Conservation (phyloP, 2,329 filamentous ascomycete species). For the Trichoderma citrinoviride region DNA sequence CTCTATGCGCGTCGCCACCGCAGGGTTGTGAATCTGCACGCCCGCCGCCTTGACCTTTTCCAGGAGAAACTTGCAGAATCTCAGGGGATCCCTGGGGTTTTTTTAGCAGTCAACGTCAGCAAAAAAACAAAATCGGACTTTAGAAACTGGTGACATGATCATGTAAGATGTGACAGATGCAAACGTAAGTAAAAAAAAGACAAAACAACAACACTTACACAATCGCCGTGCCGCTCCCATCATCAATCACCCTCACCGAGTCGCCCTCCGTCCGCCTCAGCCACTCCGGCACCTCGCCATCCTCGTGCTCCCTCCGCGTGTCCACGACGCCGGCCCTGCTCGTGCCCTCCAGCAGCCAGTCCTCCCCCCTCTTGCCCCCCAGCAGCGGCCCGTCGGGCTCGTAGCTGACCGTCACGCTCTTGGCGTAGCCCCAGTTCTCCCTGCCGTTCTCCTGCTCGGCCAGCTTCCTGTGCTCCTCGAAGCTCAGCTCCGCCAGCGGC, state of each 20-base stretch:
- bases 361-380: conserved; percentile 48
- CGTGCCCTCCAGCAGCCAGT: conserved; percentile 64
- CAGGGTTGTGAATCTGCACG: conserved; percentile 65
- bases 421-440: conserved; percentile 49
- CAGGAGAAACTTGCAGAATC: conserved; percentile 65
- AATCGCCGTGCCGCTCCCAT: conserved; percentile 60
- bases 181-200: too few relatives aligned
- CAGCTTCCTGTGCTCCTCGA: conserved; percentile 63
- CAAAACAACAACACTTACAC: conserved; percentile 46
- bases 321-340: conserved; percentile 56
- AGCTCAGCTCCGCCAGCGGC: conserved; percentile 64
- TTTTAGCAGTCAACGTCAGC: too few relatives aligned
- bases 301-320: conserved; percentile 30
- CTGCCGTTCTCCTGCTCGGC: conserved; percentile 58
- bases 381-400: conserved; percentile 37
- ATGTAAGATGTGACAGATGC: not conserved
- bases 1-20: conserved; percentile 51
- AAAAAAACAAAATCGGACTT: too few relatives aligned
- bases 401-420: conserved; percentile 58
- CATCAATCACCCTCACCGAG: conserved; percentile 59
- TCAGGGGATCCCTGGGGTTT: conserved; percentile 67
- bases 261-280: conserved; percentile 48
- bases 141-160: too few relatives aligned
- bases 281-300: conserved; percentile 35
- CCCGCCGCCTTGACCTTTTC: conserved; percentile 55